phyloP scores from a whole-genome alignment of 306 rosid genomes.

The Cucurbita pepo region DNA sequence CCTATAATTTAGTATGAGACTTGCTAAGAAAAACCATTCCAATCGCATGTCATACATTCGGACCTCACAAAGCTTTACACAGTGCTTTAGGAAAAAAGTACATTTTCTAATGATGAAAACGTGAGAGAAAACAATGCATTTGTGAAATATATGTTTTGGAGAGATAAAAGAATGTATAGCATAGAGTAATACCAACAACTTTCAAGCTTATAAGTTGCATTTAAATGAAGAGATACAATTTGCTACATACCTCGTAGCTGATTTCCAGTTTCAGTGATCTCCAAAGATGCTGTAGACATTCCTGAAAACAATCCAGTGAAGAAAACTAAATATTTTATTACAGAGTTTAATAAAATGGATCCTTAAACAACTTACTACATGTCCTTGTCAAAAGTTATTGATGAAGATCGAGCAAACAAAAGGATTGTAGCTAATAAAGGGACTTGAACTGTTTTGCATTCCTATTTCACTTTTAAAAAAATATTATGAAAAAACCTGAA shows the following conservation, averaged over 20 bases:
- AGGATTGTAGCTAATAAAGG: background rate
- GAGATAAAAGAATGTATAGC: background rate
- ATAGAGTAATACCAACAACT: background rate
- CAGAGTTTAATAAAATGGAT: background rate
- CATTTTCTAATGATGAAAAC: background rate
- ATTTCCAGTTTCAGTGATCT: constrained; percentile 55
- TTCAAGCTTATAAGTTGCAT: background rate
- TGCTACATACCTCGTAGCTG: constrained; percentile 22
- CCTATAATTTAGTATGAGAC: background rate
- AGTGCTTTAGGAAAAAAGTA: background rate
- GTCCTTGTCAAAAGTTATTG: background rate
- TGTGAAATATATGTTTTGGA: background rate
- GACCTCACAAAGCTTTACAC: background rate
- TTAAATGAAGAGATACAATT: background rate
- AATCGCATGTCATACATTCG: background rate
- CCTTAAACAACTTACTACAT: background rate
- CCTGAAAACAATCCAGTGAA: constrained; percentile 29
- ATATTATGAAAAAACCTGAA: background rate
- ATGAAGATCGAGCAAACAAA: background rate
- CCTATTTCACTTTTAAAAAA: background rate
- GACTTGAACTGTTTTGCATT: background rate
- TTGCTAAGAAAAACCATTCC: background rate
- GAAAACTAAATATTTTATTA: background rate
- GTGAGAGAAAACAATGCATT: background rate
- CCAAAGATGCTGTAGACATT: constrained; percentile 76